Percentiles rank a stretch among this genome's conserved stretches.
Conservation (phyloP, 805 yeast genomes). For the Soucietia sequanensis region DNA sequence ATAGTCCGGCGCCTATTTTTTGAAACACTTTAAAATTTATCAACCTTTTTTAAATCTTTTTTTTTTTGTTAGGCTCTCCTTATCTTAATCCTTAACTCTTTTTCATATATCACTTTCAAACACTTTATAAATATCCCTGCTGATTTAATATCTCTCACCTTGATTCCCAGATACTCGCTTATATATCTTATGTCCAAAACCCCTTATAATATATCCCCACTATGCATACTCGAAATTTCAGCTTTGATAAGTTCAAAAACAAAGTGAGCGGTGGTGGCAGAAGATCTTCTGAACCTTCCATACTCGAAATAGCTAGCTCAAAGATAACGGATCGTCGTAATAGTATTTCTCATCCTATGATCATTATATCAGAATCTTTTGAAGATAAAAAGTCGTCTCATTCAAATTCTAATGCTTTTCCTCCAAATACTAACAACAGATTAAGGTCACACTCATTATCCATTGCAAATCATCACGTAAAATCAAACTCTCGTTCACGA, state of each 20-base stretch:
- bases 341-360: slow-evolving; percentile 20
- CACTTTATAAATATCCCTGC: too few species aligned
- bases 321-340: slow-evolving; percentile 15
- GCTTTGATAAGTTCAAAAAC: slow-evolving; percentile 25
- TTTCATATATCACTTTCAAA: too few species aligned
- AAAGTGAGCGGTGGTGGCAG: slow-evolving; percentile 24
- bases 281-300: slow-evolving; percentile 23
- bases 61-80: too few species aligned
- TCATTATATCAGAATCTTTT: slow-evolving; percentile 16
- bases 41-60: too few species aligned
- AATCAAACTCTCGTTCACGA: slow-evolving; percentile 8
- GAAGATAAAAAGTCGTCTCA: slow-evolving; percentile 2
- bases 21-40: too few species aligned
- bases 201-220: neutral
- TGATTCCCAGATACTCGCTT: too few species aligned
- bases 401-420: too few species aligned
- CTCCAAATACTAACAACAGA: slow-evolving; percentile 3
- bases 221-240: slow-evolving; percentile 13
- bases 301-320: slow-evolving; percentile 15
- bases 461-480: slow-evolving; percentile 1
- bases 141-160: too few species aligned
- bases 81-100: too few species aligned
- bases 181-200: too few species aligned
- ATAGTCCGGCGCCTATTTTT: too few species aligned
- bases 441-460: slow-evolving; percentile 14